Evolutionary conservation across 257 asterid genomes (phyloP), one percentile per base, ranked within the genome.

Genomic region (Paraleonurus japonicus): DNA sequence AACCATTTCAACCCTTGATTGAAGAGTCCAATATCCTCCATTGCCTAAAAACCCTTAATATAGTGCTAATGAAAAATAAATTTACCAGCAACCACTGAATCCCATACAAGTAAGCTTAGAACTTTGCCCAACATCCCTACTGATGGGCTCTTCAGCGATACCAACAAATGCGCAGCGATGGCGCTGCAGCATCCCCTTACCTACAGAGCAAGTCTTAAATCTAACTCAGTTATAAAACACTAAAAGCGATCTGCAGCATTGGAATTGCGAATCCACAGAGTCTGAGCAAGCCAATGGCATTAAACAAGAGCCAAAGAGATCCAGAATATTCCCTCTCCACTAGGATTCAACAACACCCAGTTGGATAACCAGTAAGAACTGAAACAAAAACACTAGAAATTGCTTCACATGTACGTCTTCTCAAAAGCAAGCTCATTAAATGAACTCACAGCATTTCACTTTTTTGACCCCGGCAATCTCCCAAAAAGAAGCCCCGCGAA

Each of bases 1-100:
- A 92, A 66, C 97, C 99, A 95, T 81, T 82, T 82, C 92, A 90
- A 87, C 73, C 85, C 96, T 81, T 95, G 97, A 69, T 87, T 87
- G 82, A 95, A 92, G 79, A 92, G 74, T 72, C 98, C 92, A 72
- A 95, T 95, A 86, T 95, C 98, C 91, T 95, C 99, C 99, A 95
- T 95, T 63, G 33, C 78, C 69, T 75, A 67, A 67, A 69, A 72
- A 23, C 50, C 82, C 69, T 67, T 15, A 23, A 61, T 63, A 55
- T 59, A 17, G 17, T 13, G 62, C 67, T 61, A 77, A 69, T 5
- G 62, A 75, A 67, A 69, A 67, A 61, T 59, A 61, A 84, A 62
- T 47, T 59, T 51, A 77, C 73, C 79, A 39, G 75, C 37, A 66
- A 7, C 69, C 3, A 63, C 75, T 61, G 28, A 71, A 69, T 16